Evolutionary conservation across 345 rosid species (phyloP), one percentile per base, ranked within the genome.

Genomic region (Odontarrhena argentea): DNA sequence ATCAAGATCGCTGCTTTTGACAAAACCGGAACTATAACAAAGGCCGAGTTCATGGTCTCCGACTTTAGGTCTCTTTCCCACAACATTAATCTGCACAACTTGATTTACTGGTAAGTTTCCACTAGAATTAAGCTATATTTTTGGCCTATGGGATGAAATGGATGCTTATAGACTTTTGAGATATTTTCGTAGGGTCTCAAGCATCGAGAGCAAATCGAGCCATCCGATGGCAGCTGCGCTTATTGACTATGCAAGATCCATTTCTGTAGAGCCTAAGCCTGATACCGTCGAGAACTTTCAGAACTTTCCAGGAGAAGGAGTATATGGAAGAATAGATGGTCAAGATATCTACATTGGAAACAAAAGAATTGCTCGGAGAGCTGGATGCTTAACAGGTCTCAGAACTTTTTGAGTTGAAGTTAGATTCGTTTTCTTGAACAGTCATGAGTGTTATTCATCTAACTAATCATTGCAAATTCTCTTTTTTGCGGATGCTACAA

Each of bases 1-100:
- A 78, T 93, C 46, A 76, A 82, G 82, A 74, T 66, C 25, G 60
- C 78, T 44, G 94, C 94, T 61, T 87, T 93, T 13, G 97, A 93
- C 79, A 93, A 93, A 75, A 92, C 97, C 0, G 98, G 98, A 41
- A 93, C 97, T 13, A 80, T 93, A 6, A 93, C 97, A 3, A 87
- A 80, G 60, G 92, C 90, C 11, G 98, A 93, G 78, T 93, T 93
- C 77, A 68, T 71, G 9, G 90, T 93, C 35, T 67, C 77, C 0
- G 85, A 86, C 28, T 87, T 87, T 67, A 74, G 13, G 18, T 70
- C 87, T 60, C 78, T 90, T 7, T 12, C 48, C 50, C 57, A 34
- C 26, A 83, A 72, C 35, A 64, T 76, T 66, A 79, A 41, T 71
- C 25, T 74, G 0, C 65, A 78, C 15, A 68, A 74, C 3, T 55